phyloP scores from a whole-genome alignment of 208 protist genomes.

The Herpetomonas muscarum region DNA sequence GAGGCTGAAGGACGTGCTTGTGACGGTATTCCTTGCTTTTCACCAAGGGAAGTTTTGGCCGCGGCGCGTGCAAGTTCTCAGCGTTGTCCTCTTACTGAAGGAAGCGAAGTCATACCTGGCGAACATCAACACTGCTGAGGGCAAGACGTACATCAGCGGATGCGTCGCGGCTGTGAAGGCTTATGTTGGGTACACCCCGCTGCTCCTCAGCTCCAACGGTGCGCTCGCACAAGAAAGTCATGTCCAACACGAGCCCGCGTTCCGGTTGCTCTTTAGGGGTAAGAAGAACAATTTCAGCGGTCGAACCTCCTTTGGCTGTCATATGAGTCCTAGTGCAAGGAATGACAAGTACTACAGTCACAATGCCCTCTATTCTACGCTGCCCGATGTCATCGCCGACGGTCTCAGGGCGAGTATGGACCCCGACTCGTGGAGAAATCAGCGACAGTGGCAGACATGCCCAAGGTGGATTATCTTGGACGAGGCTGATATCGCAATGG shows the following conservation, averaged over 20 bases:
- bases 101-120: not conserved
- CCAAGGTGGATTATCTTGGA: not conserved
- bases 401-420: not conserved
- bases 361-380: not conserved
- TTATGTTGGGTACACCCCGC: not conserved
- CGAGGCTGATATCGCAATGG: not conserved
- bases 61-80: not conserved
- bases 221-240: not conserved
- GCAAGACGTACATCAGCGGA: constrained; percentile 6
- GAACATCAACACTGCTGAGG: constrained; percentile 1
- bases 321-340: no score
- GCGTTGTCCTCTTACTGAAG: not conserved
- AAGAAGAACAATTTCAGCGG: not conserved
- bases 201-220: not conserved
- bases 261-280: not conserved
- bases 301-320: no score
- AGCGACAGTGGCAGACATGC: not conserved
- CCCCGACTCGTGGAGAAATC: not conserved
- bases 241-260: not conserved
- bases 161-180: not conserved
- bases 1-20: not conserved
- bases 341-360: no score
- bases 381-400: not conserved
- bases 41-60: not conserved
- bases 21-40: not conserved